A percentile compares a stretch with the other conserved stretches of the same genome.
Evolutionary conservation across 257 asterid species (phyloP).

Genomic region (Solanum okadae): DNA sequence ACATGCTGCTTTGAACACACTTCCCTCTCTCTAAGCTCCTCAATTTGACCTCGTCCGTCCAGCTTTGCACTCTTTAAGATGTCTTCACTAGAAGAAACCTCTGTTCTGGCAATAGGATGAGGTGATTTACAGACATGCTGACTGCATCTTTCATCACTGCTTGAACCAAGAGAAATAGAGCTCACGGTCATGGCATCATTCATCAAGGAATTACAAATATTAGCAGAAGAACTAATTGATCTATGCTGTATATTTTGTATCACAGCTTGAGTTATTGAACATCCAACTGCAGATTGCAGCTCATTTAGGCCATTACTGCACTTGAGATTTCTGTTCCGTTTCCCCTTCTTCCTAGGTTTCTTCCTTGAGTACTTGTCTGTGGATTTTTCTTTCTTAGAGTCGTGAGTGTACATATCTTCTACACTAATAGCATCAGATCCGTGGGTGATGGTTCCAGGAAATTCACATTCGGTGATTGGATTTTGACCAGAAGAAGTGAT

Average conservation of each 20-base stretch:
- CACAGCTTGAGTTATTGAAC: neutral
- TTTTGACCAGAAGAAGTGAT: conserved; percentile 1
- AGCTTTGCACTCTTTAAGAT: neutral
- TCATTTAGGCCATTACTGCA: conserved; percentile 1
- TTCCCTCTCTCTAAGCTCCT: neutral
- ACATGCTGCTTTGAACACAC: neutral
- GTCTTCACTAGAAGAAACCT: neutral
- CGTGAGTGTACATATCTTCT: neutral
- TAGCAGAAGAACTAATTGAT: neutral
- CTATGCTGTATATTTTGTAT: neutral
- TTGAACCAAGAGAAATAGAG: conserved; percentile 1
- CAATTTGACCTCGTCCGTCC: neutral
- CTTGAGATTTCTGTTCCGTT: conserved; percentile 1
- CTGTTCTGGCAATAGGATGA: neutral
- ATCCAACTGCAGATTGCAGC: neutral
- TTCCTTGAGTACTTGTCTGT: conserved; percentile 1
- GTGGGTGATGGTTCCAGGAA: neutral
- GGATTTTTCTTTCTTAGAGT: neutral
- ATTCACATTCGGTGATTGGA: neutral
- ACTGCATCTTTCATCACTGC: neutral
- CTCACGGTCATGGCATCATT: neutral
- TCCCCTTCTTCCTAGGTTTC: conserved; percentile 9
- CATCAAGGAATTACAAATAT: neutral
- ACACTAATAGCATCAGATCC: neutral
- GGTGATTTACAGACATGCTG: neutral